Percentiles rank a stretch among this genome's conserved stretches.
phyloP scores from a whole-genome alignment of 2,329 filamentous ascomycete species.

The Pyrenochaeta sp. region DNA sequence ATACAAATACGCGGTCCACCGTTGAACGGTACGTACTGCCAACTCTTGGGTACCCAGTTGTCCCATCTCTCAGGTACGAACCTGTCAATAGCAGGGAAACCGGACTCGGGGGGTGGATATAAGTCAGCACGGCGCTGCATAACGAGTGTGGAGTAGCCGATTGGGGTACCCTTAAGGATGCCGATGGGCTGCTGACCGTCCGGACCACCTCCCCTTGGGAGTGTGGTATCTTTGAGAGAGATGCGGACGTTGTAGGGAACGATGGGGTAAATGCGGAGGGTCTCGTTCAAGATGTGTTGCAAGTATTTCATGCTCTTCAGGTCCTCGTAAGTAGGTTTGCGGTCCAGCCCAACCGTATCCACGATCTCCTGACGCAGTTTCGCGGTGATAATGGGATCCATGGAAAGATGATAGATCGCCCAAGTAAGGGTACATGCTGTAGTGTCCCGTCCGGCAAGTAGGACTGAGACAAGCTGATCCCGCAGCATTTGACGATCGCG shows the following conservation, averaged over 20 bases:
- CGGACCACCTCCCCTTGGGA: slow-evolving; percentile 59
- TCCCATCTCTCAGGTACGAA: slow-evolving; percentile 63
- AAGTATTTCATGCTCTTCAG: slow-evolving; percentile 87
- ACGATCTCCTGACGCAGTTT: slow-evolving; percentile 79
- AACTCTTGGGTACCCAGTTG: slow-evolving; percentile 58
- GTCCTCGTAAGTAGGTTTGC: slow-evolving; percentile 74
- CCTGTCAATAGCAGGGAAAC: slow-evolving; percentile 51
- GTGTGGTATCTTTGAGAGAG: slow-evolving; percentile 57
- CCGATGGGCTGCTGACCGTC: slow-evolving; percentile 57
- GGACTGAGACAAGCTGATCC: slow-evolving; percentile 76
- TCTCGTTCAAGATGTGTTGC: slow-evolving; percentile 47
- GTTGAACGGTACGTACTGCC: slow-evolving; percentile 60
- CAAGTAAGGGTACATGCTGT: slow-evolving; percentile 84
- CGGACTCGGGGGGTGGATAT: slow-evolving; percentile 52
- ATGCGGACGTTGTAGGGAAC: slow-evolving; percentile 61
- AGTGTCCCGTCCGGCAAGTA: slow-evolving; percentile 87
- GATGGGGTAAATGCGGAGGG: slow-evolving; percentile 58
- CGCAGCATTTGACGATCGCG: slow-evolving; percentile 73
- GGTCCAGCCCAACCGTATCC: slow-evolving; percentile 68
- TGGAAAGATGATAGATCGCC: slow-evolving; percentile 81
- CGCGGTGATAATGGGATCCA: slow-evolving; percentile 70
- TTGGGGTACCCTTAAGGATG: slow-evolving; percentile 53
- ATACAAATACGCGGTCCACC: slow-evolving; percentile 60
- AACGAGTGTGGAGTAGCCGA: slow-evolving; percentile 58
- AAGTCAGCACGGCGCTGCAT: slow-evolving; percentile 61